Evolutionary conservation across 148 eudicot species (phyloP).

Genomic region (Salicornia ramosissima): DNA sequence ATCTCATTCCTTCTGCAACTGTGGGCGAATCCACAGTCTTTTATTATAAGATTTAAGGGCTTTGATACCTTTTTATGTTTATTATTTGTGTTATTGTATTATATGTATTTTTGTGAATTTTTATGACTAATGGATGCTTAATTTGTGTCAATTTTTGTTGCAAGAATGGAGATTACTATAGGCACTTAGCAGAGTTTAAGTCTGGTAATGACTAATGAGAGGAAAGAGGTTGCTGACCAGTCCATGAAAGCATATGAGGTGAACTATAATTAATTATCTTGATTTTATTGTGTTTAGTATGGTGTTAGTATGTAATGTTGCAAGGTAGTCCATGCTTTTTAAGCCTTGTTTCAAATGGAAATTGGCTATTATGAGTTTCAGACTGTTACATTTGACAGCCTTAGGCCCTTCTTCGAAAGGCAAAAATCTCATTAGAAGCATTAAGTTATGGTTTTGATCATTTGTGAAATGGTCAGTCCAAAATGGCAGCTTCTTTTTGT

Average conservation of each 20-base stretch:
- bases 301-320: neutral
- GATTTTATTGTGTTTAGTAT: neutral
- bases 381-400: neutral
- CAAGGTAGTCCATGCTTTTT: too few species aligned
- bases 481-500: neutral
- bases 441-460: neutral
- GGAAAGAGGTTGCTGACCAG: slow-evolving; percentile 84
- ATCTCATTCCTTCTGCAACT: slow-evolving; percentile 74
- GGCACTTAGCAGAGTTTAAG: slow-evolving; percentile 94
- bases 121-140: neutral
- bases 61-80: neutral
- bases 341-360: neutral
- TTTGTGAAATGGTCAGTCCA: neutral
- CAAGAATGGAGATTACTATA: slow-evolving; percentile 97
- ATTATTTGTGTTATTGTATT: neutral
- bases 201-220: slow-evolving; percentile 69
- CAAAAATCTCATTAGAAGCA: too few species aligned
- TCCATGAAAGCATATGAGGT: slow-evolving; percentile 87
- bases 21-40: slow-evolving; percentile 85
- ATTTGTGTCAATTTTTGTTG: slow-evolving; percentile 23
- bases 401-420: neutral
- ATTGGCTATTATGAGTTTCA: neutral
- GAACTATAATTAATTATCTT: neutral
- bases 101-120: slow-evolving; percentile 1
- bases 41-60: slow-evolving; percentile 82